Percentiles rank a stretch among this genome's conserved stretches.
Conservation (phyloP, 208 protist species). For the Wallacemonas collosoma region DNA sequence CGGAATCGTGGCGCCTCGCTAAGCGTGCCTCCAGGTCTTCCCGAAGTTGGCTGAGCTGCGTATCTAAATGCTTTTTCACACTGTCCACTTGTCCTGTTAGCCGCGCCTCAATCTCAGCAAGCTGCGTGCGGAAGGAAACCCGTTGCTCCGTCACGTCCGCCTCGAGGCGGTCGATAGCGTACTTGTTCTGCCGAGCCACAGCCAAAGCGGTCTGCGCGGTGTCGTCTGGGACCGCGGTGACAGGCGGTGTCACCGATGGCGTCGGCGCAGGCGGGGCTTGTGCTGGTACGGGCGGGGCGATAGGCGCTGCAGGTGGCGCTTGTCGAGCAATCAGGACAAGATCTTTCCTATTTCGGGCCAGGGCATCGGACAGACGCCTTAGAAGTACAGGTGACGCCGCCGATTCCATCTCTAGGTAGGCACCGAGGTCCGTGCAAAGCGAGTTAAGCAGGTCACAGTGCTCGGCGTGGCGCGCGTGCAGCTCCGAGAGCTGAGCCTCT, state of each 20-base stretch:
- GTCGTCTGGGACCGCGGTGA: background rate
- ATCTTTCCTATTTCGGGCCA: background rate
- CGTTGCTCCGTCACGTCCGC: background rate
- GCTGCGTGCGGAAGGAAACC: background rate
- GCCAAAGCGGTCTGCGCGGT: background rate
- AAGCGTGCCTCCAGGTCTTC: background rate
- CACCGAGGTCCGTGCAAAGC: constrained; percentile 6
- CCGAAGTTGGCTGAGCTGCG: background rate
- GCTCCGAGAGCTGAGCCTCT: background rate
- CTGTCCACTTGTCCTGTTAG: background rate
- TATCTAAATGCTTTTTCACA: background rate
- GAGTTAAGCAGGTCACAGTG: constrained; percentile 13
- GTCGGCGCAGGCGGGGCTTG: background rate
- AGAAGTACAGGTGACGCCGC: constrained; percentile 2
- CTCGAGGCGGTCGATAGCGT: constrained; percentile 6
- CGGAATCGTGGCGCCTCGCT: background rate
- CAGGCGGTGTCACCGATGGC: background rate
- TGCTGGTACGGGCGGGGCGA: background rate
- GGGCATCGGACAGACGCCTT: background rate
- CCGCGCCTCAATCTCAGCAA: background rate
- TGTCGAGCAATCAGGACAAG: background rate
- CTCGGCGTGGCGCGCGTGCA: background rate
- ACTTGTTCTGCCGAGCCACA: background rate
- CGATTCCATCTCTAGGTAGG: constrained; percentile 10
- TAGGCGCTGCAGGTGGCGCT: background rate